Evolutionary conservation across 768 basidiomycete genomes (phyloP).

Genomic region (Solioccasus polychromus): DNA sequence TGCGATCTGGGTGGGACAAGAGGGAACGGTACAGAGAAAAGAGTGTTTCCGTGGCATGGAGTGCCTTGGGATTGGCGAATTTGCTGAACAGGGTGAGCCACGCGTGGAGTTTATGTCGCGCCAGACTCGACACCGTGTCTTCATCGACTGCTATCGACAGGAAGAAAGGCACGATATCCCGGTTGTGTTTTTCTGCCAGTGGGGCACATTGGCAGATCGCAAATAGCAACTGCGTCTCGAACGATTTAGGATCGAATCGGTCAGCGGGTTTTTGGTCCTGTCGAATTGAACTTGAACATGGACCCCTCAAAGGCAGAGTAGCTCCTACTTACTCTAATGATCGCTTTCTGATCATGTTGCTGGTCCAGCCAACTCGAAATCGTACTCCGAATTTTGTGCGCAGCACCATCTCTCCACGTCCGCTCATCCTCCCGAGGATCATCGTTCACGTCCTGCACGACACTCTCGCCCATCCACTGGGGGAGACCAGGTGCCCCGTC

Average conservation of each 20-base stretch:
- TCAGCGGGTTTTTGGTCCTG: slow-evolving; percentile 44
- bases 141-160: slow-evolving; percentile 42
- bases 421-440: slow-evolving; percentile 63
- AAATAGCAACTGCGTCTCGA: slow-evolving; percentile 77
- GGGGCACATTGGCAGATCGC: slow-evolving; percentile 65
- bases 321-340: slow-evolving; percentile 31
- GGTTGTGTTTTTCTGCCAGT: slow-evolving; percentile 83
- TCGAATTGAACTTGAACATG: background rate
- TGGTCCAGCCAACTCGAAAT: slow-evolving; percentile 47
- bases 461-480: slow-evolving; percentile 25
- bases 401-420: slow-evolving; percentile 73
- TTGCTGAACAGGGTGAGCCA: slow-evolving; percentile 90
- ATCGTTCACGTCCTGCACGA: slow-evolving; percentile 20
- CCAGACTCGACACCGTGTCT: slow-evolving; percentile 38
- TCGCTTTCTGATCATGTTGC: slow-evolving; percentile 28
- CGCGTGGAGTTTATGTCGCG: slow-evolving; percentile 59
- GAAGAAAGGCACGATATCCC: slow-evolving; percentile 85
- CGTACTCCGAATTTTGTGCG: slow-evolving; percentile 53
- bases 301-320: background rate
- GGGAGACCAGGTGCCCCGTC: slow-evolving; percentile 6
- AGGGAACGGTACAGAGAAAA: slow-evolving; percentile 65
- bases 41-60: slow-evolving; percentile 66
- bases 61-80: slow-evolving; percentile 89
- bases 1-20: slow-evolving; percentile 80
- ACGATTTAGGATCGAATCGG: slow-evolving; percentile 71